Evolutionary conservation across 2,329 filamentous ascomycete genomes (phyloP).

Genomic region (Paecilomyces dactylethromorphus): DNA sequence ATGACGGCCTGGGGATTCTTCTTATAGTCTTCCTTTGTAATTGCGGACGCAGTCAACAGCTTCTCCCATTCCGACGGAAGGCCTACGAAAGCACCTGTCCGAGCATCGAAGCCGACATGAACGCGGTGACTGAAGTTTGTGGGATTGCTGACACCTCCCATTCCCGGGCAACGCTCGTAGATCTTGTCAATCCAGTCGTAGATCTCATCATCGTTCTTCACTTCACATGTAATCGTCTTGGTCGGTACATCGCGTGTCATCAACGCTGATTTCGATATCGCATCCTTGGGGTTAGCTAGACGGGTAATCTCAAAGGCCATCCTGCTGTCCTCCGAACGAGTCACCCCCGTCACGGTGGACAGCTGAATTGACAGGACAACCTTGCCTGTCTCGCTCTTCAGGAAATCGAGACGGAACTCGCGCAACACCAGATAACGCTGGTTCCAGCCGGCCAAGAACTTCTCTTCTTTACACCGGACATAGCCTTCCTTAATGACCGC

Average conservation of each 20-base stretch:
- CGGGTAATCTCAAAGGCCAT: slow-evolving; percentile 93
- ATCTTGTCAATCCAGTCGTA: slow-evolving; percentile 99
- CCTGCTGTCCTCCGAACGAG: slow-evolving; percentile 82
- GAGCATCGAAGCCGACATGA: slow-evolving; percentile 93
- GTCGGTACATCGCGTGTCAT: slow-evolving; percentile 73
- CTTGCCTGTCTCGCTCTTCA: slow-evolving; percentile 86
- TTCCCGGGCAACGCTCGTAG: slow-evolving; percentile 90
- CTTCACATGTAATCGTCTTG: slow-evolving; percentile 81
- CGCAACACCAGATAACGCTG: slow-evolving; percentile 86
- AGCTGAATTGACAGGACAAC: slow-evolving; percentile 78
- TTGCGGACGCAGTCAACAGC: slow-evolving; percentile 87
- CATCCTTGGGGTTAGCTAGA: slow-evolving; percentile 53
- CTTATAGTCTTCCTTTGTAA: slow-evolving; percentile 97
- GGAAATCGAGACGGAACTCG: slow-evolving; percentile 88
- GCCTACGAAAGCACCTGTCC: slow-evolving; percentile 90
- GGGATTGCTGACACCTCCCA: slow-evolving; percentile 97
- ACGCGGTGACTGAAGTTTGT: slow-evolving; percentile 97
- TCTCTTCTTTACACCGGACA: slow-evolving; percentile 69
- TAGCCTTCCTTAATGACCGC: slow-evolving; percentile 63
- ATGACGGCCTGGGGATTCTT: slow-evolving; percentile 80
- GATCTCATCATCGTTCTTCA: slow-evolving; percentile 92
- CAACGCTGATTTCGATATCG: slow-evolving; percentile 59
- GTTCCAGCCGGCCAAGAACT: slow-evolving; percentile 73
- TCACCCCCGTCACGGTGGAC: slow-evolving; percentile 82
- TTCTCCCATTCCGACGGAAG: slow-evolving; percentile 96